Evolutionary conservation across 2,329 filamentous ascomycete species (phyloP).

Genomic region (Colletotrichum sp.): DNA sequence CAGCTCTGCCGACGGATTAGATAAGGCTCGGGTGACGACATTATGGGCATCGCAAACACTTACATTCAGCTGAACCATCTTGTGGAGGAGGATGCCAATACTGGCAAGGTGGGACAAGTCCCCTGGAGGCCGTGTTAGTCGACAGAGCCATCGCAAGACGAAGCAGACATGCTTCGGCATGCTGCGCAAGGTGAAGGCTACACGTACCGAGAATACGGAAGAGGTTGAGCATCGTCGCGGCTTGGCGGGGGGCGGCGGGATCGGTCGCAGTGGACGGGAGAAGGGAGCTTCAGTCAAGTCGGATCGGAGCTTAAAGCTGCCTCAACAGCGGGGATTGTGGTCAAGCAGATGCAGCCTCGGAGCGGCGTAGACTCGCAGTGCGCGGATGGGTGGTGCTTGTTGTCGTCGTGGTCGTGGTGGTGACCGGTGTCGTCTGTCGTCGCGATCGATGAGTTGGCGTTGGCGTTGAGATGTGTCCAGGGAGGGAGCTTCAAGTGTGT

Average conservation of each 20-base stretch:
- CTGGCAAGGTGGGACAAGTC: conserved; percentile 96
- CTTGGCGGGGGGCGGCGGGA: conserved; percentile 22
- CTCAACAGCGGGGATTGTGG: conserved; percentile 2
- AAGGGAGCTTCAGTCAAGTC: background rate
- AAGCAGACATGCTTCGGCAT: background rate
- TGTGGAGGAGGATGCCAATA: conserved; percentile 93
- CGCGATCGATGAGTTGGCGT: background rate
- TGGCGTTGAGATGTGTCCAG: background rate
- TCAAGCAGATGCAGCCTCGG: background rate
- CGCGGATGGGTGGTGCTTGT: background rate
- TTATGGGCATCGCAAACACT: conserved; percentile 33
- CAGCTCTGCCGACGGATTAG: conserved; percentile 72
- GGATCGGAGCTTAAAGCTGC: conserved; percentile 14
- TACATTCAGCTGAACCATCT: conserved; percentile 94
- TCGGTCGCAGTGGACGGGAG: background rate
- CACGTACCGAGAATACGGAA: conserved; percentile 62
- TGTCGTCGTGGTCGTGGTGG: background rate
- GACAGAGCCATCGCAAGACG: conserved; percentile 2
- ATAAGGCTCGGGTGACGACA: background rate
- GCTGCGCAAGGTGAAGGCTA: background rate
- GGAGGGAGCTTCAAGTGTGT: conserved; percentile 10
- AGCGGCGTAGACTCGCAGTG: background rate
- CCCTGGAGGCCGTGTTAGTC: conserved; percentile 55
- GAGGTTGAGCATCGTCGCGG: conserved; percentile 57
- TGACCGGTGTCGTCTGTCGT: background rate